These are phyloP conservation scores for Trichoderma orchidacearum DNA, from an alignment of 495 filamentous ascomycete species.

Conservation along the genomic window DNA sequence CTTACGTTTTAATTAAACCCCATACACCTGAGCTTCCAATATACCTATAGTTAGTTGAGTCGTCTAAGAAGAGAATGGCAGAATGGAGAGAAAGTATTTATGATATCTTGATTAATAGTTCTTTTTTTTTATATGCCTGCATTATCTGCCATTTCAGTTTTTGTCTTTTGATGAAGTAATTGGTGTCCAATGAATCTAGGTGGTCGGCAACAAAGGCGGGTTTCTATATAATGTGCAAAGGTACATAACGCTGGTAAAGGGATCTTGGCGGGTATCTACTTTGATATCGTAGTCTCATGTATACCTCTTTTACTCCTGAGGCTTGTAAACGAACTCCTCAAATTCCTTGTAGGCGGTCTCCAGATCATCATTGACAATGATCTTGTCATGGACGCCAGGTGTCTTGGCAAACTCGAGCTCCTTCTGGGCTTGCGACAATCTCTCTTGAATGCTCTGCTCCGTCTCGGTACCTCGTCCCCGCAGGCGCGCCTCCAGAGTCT, in stretches of 20 bases:
- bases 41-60: constrained; percentile 1
- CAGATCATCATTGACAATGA: constrained; percentile 82
- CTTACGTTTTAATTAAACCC: neutral
- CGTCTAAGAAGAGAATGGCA: neutral
- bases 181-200: neutral
- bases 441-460: constrained; percentile 61
- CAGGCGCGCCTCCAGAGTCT: constrained; percentile 61
- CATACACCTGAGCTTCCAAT: neutral
- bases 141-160: constrained; percentile 8
- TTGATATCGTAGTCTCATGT: neutral
- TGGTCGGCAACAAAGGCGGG: too few relatives aligned
- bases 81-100: neutral
- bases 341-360: constrained; percentile 73
- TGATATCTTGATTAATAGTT: neutral
- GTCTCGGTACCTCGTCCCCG: constrained; percentile 74
- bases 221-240: too few relatives aligned
- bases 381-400: constrained; percentile 65
- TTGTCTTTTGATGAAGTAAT: neutral
- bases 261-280: neutral
- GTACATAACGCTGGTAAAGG: too few relatives aligned
- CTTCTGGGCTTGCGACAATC: constrained; percentile 61
- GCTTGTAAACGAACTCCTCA: constrained; percentile 45
- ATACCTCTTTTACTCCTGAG: constrained; percentile 7
- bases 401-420: constrained; percentile 72
- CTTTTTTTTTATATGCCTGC: neutral